Percentiles rank a stretch among this genome's conserved stretches.
Evolutionary conservation across 306 rosid species (phyloP).

Genomic region (Trifolium subterraneum): DNA sequence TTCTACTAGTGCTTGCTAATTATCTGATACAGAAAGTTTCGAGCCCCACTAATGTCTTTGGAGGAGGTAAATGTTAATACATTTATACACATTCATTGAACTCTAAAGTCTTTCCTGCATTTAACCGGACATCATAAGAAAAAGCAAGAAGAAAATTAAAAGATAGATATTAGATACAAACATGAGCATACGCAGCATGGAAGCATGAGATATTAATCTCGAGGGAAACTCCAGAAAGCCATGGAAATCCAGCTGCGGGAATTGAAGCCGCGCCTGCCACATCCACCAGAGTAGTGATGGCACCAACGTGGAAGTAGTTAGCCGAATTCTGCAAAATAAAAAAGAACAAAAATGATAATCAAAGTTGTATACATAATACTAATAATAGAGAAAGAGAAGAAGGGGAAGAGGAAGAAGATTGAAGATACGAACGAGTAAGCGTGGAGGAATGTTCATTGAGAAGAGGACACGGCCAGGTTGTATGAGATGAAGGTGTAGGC

Average conservation of each 20-base stretch:
- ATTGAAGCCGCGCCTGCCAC: constrained; percentile 75
- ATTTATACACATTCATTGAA: too few relatives aligned
- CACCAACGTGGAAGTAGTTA: constrained; percentile 82
- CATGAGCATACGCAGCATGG: constrained; percentile 82
- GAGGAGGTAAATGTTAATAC: too few relatives aligned
- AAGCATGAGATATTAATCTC: constrained; percentile 80
- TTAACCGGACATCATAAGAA: too few relatives aligned
- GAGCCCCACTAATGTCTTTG: too few relatives aligned
- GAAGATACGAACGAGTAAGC: constrained; percentile 52
- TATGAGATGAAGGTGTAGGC: constrained; percentile 58
- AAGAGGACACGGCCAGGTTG: constrained; percentile 71
- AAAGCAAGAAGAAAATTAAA: too few relatives aligned
- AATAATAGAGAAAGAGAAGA: too few relatives aligned
- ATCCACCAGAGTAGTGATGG: constrained; percentile 81
- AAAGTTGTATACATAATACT: too few relatives aligned
- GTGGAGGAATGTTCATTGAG: constrained; percentile 66
- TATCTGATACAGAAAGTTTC: too few relatives aligned
- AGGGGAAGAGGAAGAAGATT: neutral
- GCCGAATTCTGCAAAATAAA: constrained; percentile 56
- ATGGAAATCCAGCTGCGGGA: constrained; percentile 46
- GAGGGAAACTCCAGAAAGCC: constrained; percentile 73
- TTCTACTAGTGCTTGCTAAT: too few relatives aligned
- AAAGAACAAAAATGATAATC: too few relatives aligned
- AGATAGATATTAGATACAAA: neutral
- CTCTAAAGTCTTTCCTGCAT: too few relatives aligned